These are phyloP conservation scores for Hydnum rufescens DNA, from an alignment of 768 basidiomycete genomes.

Conservation along the genomic window DNA sequence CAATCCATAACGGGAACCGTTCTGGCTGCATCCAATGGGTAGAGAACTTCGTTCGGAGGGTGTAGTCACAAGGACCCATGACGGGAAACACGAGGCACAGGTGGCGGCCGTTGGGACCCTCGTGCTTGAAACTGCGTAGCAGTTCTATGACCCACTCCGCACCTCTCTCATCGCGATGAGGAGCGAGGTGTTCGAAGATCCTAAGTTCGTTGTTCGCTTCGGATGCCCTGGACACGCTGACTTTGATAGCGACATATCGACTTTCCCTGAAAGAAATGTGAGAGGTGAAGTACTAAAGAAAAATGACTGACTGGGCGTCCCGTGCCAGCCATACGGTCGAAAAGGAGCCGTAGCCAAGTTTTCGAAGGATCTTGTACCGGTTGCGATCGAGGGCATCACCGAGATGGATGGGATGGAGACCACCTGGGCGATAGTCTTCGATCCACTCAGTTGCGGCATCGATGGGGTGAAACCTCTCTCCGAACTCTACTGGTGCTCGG, in stretches of 20 bases:
- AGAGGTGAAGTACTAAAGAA: not conserved
- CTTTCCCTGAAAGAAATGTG: not conserved
- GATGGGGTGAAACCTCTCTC: no score
- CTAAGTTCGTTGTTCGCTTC: not conserved
- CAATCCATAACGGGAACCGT: slow-evolving; percentile 1
- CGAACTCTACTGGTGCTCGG: no score
- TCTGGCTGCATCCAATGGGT: no score
- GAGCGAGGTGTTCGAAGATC: not conserved
- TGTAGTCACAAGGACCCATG: slow-evolving; percentile 4
- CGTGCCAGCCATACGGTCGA: slow-evolving; percentile 5
- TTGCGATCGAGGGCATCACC: not conserved
- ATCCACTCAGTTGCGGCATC: no score
- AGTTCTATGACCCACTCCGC: no score
- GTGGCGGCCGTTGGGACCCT: slow-evolving; percentile 1
- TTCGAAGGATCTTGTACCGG: not conserved
- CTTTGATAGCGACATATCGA: not conserved
- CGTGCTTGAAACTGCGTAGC: no score
- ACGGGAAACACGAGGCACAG: slow-evolving; percentile 6
- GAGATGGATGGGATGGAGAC: slow-evolving; percentile 1
- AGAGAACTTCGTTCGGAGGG: not conserved
- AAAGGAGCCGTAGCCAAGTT: not conserved
- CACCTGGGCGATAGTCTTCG: not conserved
- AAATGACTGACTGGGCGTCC: slow-evolving; percentile 1
- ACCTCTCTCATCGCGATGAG: not conserved
- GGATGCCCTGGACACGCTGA: not conserved